Conservation (phyloP, 805 yeast species). For the Starmerella floricola region DNA sequence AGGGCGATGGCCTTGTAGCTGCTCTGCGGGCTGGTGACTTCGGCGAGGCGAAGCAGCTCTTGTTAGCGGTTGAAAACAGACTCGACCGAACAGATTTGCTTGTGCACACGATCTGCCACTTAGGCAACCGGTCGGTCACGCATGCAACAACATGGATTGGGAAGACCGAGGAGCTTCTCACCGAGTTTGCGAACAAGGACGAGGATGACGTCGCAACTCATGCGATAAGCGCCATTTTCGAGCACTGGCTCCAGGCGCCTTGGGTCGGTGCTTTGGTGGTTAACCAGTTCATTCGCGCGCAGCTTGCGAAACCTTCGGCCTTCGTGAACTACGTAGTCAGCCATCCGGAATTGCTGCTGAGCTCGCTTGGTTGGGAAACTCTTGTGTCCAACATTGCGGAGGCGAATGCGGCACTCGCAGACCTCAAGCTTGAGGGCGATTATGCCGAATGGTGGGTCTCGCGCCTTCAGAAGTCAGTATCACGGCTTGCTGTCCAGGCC, state of each 20-base stretch:
- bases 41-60: constrained; percentile 23
- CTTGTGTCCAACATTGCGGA: constrained; percentile 10
- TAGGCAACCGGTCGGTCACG: constrained; percentile 80
- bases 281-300: constrained; percentile 39
- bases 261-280: constrained; percentile 51
- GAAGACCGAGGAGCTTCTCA: constrained; percentile 32
- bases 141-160: constrained; percentile 50
- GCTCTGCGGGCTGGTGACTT: constrained; percentile 29
- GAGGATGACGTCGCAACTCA: constrained; percentile 36
- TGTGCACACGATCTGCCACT: constrained; percentile 60
- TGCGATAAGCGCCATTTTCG: constrained; percentile 35
- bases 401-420: constrained; percentile 8
- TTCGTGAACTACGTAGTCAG: constrained; percentile 36
- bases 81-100: constrained; percentile 35
- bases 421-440: constrained; percentile 13
- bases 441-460: constrained; percentile 22
- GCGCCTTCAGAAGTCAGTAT: constrained; percentile 14
- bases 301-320: constrained; percentile 34
- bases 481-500: constrained; percentile 3
- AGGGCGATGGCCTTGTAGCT: constrained; percentile 24
- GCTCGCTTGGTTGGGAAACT: constrained; percentile 26
- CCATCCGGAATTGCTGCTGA: constrained; percentile 21
- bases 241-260: constrained; percentile 55
- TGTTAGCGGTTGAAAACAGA: constrained; percentile 23
- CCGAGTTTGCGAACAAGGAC: constrained; percentile 21